Evolutionary conservation across 2,329 filamentous ascomycete species (phyloP).

Genomic region (Pseudofabraea citricarpa): DNA sequence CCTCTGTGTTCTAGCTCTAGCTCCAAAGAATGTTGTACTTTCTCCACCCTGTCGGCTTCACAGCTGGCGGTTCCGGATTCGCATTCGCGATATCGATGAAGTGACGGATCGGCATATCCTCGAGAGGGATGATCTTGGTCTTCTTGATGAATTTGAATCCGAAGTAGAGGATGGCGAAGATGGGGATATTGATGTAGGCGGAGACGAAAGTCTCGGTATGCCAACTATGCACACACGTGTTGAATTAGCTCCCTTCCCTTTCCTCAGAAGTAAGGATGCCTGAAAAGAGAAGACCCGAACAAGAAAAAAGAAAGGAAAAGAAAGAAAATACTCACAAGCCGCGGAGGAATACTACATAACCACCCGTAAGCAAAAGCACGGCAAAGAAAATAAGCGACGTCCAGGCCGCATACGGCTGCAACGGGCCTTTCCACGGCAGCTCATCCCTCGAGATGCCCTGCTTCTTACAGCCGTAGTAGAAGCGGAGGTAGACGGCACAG

Average conservation of each 20-base stretch:
- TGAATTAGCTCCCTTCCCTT: background rate
- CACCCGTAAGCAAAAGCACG: slow-evolving; percentile 54
- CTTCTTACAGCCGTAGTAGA: slow-evolving; percentile 48
- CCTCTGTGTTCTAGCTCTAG: no score
- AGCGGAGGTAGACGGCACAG: slow-evolving; percentile 53
- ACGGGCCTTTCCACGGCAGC: slow-evolving; percentile 41
- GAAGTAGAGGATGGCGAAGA: slow-evolving; percentile 47
- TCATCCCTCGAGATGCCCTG: slow-evolving; percentile 41
- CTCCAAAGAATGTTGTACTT: slow-evolving; percentile 22
- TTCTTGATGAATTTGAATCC: slow-evolving; percentile 51
- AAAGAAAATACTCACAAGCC: slow-evolving; percentile 30
- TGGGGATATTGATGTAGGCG: slow-evolving; percentile 59
- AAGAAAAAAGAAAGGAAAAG: no score
- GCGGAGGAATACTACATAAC: slow-evolving; percentile 59
- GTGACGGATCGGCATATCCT: slow-evolving; percentile 31
- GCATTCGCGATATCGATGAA: slow-evolving; percentile 31
- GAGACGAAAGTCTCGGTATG: slow-evolving; percentile 53
- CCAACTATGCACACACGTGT: slow-evolving; percentile 36
- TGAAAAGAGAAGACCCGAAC: no score
- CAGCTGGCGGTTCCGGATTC: slow-evolving; percentile 18
- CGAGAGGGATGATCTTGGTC: slow-evolving; percentile 35
- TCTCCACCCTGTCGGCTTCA: slow-evolving; percentile 12
- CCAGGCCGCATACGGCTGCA: slow-evolving; percentile 56
- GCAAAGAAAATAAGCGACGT: slow-evolving; percentile 45
- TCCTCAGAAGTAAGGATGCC: background rate